Evolutionary conservation across 441 rosid species (phyloP).

Genomic region (Euphorbia schlechtendalii): DNA sequence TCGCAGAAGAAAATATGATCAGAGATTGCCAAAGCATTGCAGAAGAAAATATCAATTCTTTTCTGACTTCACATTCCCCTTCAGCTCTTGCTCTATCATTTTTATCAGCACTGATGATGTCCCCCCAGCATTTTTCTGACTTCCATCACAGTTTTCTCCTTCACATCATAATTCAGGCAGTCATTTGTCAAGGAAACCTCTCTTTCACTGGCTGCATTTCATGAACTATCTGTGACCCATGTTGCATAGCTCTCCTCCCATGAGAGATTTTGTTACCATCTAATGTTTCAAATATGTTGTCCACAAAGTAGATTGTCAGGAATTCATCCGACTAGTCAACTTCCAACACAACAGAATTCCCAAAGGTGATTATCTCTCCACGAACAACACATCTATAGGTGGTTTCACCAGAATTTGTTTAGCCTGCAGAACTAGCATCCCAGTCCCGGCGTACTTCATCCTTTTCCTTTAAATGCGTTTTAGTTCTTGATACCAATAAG

Average conservation of each 20-base stretch:
- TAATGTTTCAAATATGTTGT: constrained; percentile 63
- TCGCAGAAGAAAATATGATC: constrained; percentile 75
- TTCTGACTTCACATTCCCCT: no score
- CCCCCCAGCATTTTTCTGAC: constrained; percentile 37
- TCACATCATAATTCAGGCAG: constrained; percentile 48
- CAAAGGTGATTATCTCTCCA: constrained; percentile 48
- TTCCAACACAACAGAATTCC: constrained; percentile 44
- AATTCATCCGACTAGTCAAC: constrained; percentile 33
- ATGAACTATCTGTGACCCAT: constrained; percentile 62
- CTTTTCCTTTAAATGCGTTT: constrained; percentile 28
- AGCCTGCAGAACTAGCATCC: constrained; percentile 44
- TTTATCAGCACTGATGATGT: no score
- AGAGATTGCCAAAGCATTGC: constrained; percentile 36
- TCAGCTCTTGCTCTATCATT: no score
- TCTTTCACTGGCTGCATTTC: constrained; percentile 68
- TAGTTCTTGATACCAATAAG: constrained; percentile 22
- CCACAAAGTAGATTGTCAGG: constrained; percentile 56
- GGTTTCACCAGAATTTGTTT: constrained; percentile 43
- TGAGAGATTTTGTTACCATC: constrained; percentile 61
- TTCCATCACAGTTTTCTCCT: constrained; percentile 38
- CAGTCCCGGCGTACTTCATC: no score
- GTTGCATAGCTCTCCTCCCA: constrained; percentile 53
- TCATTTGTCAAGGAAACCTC: constrained; percentile 58
- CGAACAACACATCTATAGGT: constrained; percentile 40
- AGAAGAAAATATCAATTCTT: no score